These are phyloP conservation scores for Aquilaria sinensis DNA, from an alignment of 345 rosid genomes.

Conservation along the genomic window DNA sequence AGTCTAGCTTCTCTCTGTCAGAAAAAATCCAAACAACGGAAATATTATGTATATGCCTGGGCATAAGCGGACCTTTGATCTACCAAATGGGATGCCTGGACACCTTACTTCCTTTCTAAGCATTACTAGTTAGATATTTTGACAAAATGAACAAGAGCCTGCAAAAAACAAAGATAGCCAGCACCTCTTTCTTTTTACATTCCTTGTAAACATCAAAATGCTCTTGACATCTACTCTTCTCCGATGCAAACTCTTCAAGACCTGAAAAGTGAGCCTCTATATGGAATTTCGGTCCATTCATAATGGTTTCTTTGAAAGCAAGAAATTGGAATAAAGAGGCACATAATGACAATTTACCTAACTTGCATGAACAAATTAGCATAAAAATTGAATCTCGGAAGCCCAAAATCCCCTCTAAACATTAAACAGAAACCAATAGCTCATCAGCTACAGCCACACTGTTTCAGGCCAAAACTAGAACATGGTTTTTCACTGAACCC, in stretches of 20 bases:
- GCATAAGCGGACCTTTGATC: no score
- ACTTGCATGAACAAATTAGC: no score
- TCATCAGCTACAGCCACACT: no score
- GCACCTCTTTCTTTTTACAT: conserved; percentile 95
- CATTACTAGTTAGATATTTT: background rate
- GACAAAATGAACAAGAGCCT: background rate
- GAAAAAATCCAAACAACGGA: conserved; percentile 5
- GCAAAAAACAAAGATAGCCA: background rate
- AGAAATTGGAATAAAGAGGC: background rate
- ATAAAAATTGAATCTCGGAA: no score
- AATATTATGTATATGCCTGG: conserved; percentile 1
- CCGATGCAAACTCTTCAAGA: conserved; percentile 76
- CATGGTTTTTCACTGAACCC: no score
- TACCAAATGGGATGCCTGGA: no score
- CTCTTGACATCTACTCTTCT: conserved; percentile 89
- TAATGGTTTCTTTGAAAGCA: background rate
- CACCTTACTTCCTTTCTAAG: no score
- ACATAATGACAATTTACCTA: no score
- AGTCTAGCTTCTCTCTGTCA: conserved; percentile 88
- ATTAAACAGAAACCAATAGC: no score
- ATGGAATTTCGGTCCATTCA: background rate
- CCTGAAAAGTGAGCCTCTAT: conserved; percentile 36
- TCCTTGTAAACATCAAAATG: conserved; percentile 92
- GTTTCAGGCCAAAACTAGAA: no score
- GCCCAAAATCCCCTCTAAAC: no score